Percentiles rank a stretch among this genome's conserved stretches.
These are phyloP conservation scores for Dimargaris xerosporica DNA, from an alignment of 192 early-diverging fungal species.

Conservation along the genomic window DNA sequence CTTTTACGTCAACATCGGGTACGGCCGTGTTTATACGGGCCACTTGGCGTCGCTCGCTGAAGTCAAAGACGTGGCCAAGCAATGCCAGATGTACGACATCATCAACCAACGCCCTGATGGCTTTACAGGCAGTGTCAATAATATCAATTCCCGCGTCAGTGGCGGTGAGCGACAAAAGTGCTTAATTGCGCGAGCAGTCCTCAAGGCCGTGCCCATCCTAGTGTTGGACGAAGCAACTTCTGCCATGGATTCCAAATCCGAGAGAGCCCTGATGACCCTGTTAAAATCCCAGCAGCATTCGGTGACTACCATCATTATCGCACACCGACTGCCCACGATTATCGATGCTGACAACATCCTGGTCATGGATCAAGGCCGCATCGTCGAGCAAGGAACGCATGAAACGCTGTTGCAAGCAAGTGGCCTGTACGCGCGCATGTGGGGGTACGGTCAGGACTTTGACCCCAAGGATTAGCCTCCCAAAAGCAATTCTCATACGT, in stretches of 20 bases:
- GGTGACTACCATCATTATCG: conserved; percentile 75
- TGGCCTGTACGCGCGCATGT: neutral
- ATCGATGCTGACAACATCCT: conserved; percentile 72
- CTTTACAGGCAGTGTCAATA: neutral
- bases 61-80: neutral
- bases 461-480: too few species aligned
- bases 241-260: conserved; percentile 3
- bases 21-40: neutral
- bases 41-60: neutral
- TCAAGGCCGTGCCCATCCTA: conserved; percentile 1
- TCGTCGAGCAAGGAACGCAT: neutral
- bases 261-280: neutral
- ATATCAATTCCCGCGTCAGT: neutral
- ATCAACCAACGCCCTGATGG: neutral
- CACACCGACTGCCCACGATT: conserved; percentile 74
- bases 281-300: conserved; percentile 17
- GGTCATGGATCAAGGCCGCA: conserved; percentile 57
- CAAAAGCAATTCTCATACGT: too few species aligned
- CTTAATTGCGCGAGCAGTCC: neutral
- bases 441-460: too few species aligned
- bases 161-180: conserved; percentile 8
- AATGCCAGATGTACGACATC: neutral
- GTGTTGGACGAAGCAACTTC: conserved; percentile 8
- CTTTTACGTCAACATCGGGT: conserved; percentile 4
- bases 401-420: neutral